Evolutionary conservation across 1,139 yeast species (phyloP).

Genomic region (Kodamaea sp.): DNA sequence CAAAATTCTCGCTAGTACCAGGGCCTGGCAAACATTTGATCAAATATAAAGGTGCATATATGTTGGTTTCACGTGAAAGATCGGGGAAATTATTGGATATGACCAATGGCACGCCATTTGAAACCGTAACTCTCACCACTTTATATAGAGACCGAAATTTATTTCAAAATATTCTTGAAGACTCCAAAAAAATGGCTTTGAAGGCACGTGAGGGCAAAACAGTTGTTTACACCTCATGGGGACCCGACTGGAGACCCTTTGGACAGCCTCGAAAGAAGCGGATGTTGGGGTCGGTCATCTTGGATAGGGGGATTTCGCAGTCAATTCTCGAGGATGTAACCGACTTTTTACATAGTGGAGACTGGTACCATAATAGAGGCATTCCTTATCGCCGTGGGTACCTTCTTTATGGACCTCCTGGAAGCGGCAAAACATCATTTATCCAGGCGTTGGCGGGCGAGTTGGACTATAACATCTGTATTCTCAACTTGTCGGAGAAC

Average conservation of each 20-base stretch:
- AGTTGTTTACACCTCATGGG: slow-evolving; percentile 90
- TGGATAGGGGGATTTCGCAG: slow-evolving; percentile 73
- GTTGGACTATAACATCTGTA: slow-evolving; percentile 91
- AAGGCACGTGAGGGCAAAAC: slow-evolving; percentile 89
- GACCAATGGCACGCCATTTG: slow-evolving; percentile 92
- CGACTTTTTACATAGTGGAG: slow-evolving; percentile 75
- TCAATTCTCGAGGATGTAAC: slow-evolving; percentile 64
- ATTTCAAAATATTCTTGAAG: slow-evolving; percentile 69
- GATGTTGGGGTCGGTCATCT: slow-evolving; percentile 75
- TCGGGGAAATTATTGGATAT: slow-evolving; percentile 85
- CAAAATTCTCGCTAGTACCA: slow-evolving; percentile 90
- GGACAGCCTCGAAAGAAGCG: slow-evolving; percentile 94
- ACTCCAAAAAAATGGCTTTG: slow-evolving; percentile 82
- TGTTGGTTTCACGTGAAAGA: slow-evolving; percentile 85
- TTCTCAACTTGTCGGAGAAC: slow-evolving; percentile 82
- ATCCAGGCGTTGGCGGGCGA: slow-evolving; percentile 97
- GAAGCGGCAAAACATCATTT: slow-evolving; percentile 93
- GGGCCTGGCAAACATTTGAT: slow-evolving; percentile 96
- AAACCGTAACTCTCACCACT: slow-evolving; percentile 89
- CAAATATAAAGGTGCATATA: slow-evolving; percentile 80
- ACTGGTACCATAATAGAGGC: slow-evolving; percentile 94
- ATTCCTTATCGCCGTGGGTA: slow-evolving; percentile 97
- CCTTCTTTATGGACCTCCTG: slow-evolving; percentile 94
- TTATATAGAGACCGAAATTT: slow-evolving; percentile 74
- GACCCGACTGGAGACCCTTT: slow-evolving; percentile 98